A percentile compares a stretch with the other conserved stretches of the same genome.
These are phyloP conservation scores for Stevia rebaudiana DNA, from an alignment of 140 eudicot species.

Conservation along the genomic window DNA sequence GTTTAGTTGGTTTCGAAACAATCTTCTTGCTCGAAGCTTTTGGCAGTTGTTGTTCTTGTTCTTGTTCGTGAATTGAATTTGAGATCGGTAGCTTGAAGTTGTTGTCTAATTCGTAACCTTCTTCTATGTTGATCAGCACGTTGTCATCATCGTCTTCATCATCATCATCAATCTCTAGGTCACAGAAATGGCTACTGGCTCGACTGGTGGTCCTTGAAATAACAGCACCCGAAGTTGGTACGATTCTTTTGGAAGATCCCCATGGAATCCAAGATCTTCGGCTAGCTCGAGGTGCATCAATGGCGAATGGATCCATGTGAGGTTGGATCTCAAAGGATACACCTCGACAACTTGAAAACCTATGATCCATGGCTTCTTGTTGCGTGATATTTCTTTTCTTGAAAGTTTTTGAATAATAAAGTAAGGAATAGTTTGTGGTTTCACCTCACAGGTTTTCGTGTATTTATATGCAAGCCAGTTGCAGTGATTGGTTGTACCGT, in stretches of 20 bases:
- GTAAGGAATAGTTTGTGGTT: not conserved
- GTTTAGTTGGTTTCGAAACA: slow-evolving; percentile 23
- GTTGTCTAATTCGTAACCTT: slow-evolving; percentile 36
- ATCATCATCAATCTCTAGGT: slow-evolving; percentile 45
- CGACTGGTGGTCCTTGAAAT: slow-evolving; percentile 37
- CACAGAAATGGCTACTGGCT: slow-evolving; percentile 76
- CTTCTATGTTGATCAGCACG: slow-evolving; percentile 43
- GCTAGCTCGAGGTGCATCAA: slow-evolving; percentile 28
- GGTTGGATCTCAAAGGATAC: slow-evolving; percentile 73
- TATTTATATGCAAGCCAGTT: slow-evolving; percentile 12
- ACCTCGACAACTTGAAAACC: slow-evolving; percentile 74
- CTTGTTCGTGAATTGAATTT: slow-evolving; percentile 6
- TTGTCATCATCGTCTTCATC: slow-evolving; percentile 20
- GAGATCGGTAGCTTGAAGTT: not conserved
- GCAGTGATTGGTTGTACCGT: slow-evolving; percentile 5
- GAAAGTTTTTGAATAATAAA: not conserved
- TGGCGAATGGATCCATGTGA: slow-evolving; percentile 42
- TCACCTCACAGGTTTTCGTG: not conserved
- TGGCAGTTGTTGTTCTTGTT: slow-evolving; percentile 24
- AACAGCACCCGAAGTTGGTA: slow-evolving; percentile 28
- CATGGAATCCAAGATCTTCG: slow-evolving; percentile 50
- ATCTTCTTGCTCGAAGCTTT: slow-evolving; percentile 19
- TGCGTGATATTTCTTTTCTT: slow-evolving; percentile 10
- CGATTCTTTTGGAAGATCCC: slow-evolving; percentile 36
- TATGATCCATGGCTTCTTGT: slow-evolving; percentile 33